Base-by-base conservation (phyloP, 352 stramenopile genomes). In the Phytophthora tubulina region DNA sequence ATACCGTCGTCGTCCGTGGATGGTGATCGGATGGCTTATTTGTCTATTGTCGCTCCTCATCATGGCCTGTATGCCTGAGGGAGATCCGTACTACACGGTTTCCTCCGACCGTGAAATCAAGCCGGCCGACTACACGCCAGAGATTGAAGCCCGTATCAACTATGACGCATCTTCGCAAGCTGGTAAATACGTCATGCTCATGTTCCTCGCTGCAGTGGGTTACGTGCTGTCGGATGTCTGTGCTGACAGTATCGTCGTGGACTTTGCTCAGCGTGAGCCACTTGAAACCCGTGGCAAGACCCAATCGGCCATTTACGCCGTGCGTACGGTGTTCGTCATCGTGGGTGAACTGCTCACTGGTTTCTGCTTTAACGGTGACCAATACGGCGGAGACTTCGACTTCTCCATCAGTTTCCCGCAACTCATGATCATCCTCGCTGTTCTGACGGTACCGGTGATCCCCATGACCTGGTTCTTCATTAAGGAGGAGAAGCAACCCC, bases 221-320 rank as follows among this genome's bases (percentile, higher is more conserved):
- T 92, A 91, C 62, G 76, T 91, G n/a, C 67, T 82, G 63, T 72
- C 84, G 3, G 82, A 90, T 51, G 80, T 90, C 6, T 84, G 82
- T 33, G 70, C 76, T 27, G 85, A 93, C 60, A 80, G 78, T 64
- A 74, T 86, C 54, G 60, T 74, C 9, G 75, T 83, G 10, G 69
- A 84, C 13, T 56, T 80, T 21, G 75, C 72, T 11, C 78, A 86
- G 30, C 70, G 72, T n/a, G 76, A 88, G 42, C 70, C 78, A 0
- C 11, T 71, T 0, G 68, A 61, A 9, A 51, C 49, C 7, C 78
- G 78, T 49, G 81, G 81, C 8, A 77, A 66, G 41, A 80, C 70
- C 11, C 81, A 86, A 56, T 81, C 81, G 2, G 33, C 14, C 9
- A 78, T 85, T 31, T 88, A 88, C 62, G 30, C 68, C 2, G 45